These are phyloP conservation scores for Ogataea polymorpha DNA, from an alignment of 805 yeast genomes.

Conservation along the genomic window DNA sequence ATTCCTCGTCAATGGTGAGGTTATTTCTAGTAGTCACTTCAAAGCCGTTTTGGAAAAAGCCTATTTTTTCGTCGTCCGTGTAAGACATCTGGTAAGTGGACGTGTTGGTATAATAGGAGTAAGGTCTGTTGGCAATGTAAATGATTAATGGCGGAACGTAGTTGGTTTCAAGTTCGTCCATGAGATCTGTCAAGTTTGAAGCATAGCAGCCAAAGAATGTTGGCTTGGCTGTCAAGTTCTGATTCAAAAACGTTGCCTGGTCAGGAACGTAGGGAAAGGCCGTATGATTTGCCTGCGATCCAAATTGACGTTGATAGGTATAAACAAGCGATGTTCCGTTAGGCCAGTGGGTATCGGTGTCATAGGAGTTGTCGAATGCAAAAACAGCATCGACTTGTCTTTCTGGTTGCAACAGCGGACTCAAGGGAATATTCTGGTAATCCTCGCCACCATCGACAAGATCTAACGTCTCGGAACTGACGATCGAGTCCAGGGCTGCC, in stretches of 20 bases:
- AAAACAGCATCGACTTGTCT: constrained; percentile 62
- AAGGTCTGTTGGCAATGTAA: constrained; percentile 74
- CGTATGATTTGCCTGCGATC: constrained; percentile 49
- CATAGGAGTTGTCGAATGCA: constrained; percentile 67
- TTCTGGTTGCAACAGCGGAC: constrained; percentile 60
- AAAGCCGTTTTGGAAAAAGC: constrained; percentile 71
- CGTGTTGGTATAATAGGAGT: constrained; percentile 63
- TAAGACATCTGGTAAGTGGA: constrained; percentile 69
- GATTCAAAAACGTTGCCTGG: constrained; percentile 50
- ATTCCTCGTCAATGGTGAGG: constrained; percentile 63
- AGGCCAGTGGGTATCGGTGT: constrained; percentile 61
- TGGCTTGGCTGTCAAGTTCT: constrained; percentile 65
- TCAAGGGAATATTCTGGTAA: constrained; percentile 64
- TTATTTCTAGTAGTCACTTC: constrained; percentile 65
- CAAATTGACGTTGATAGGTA: constrained; percentile 60
- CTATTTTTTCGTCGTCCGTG: constrained; percentile 49
- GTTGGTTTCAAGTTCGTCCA: constrained; percentile 35
- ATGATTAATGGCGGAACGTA: constrained; percentile 68
- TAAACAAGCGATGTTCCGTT: constrained; percentile 57
- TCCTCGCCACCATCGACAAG: constrained; percentile 84
- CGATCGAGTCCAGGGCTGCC: constrained; percentile 38
- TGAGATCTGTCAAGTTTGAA: constrained; percentile 52
- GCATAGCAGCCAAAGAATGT: constrained; percentile 83
- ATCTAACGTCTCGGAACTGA: constrained; percentile 41
- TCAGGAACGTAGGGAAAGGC: constrained; percentile 83